Evolutionary conservation across 1,139 yeast species (phyloP).

Genomic region (Lodderomyces beijingensis): DNA sequence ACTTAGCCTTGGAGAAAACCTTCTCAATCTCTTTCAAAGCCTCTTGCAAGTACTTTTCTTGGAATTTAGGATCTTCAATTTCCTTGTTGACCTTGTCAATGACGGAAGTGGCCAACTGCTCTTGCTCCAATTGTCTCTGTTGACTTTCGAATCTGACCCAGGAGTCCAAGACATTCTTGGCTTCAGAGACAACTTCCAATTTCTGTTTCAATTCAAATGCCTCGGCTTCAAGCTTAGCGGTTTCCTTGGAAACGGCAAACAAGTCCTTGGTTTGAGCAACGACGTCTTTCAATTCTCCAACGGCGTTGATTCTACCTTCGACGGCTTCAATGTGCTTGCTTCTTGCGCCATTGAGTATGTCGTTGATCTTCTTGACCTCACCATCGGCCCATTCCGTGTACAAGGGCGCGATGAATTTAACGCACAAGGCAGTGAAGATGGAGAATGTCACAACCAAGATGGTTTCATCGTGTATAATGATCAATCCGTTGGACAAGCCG

Average conservation of each 20-base stretch:
- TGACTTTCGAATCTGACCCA: conserved; percentile 99
- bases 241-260: conserved; percentile 92
- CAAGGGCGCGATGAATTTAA: conserved; percentile 89
- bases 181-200: conserved; percentile 83
- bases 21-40: conserved; percentile 89
- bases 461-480: conserved; percentile 92
- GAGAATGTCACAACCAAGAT: conserved; percentile 77
- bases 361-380: conserved; percentile 79
- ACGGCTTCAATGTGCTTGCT: conserved; percentile 88
- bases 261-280: conserved; percentile 86
- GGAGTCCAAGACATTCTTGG: conserved; percentile 92
- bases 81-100: conserved; percentile 86
- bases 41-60: conserved; percentile 86
- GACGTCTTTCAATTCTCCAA: conserved; percentile 86
- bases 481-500: conserved; percentile 89
- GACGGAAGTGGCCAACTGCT: conserved; percentile 82
- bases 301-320: conserved; percentile 84
- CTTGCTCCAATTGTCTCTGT: conserved; percentile 95
- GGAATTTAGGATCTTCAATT: conserved; percentile 84
- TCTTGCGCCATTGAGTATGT: conserved; percentile 83
- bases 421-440: conserved; percentile 68
- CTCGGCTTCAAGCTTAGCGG: conserved; percentile 92
- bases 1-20: conserved; percentile 53
- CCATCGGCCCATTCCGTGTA: conserved; percentile 94
- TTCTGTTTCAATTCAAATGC: conserved; percentile 89